Evolutionary conservation across 345 rosid genomes (phyloP).

Genomic region (Syzygium oleosum): DNA sequence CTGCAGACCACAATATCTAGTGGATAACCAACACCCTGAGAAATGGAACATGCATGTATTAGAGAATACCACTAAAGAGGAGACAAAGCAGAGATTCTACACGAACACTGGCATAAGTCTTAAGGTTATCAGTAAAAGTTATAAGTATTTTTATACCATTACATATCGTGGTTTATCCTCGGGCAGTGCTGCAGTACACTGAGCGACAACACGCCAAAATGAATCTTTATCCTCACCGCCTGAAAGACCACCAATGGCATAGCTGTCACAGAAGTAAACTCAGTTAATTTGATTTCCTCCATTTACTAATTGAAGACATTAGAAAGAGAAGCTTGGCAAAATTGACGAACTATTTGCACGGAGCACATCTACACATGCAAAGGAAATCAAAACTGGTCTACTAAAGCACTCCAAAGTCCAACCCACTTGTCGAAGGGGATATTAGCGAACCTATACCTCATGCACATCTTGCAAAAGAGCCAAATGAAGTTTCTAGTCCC

Average conservation of each 20-base stretch:
- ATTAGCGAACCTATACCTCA: neutral
- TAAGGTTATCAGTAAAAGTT: neutral
- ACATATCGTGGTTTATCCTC: slow-evolving; percentile 85
- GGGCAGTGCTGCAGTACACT: slow-evolving; percentile 68
- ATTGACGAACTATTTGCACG: neutral
- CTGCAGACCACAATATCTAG: slow-evolving; percentile 80
- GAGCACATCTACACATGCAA: neutral
- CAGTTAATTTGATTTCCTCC: neutral
- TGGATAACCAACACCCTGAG: slow-evolving; percentile 83
- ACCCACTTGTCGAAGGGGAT: neutral
- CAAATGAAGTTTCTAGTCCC: neutral
- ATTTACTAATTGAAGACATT: neutral
- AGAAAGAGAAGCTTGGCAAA: neutral
- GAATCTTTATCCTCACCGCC: slow-evolving; percentile 91
- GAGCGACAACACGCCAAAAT: slow-evolving; percentile 87
- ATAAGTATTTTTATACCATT: slow-evolving; percentile 28
- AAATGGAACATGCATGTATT: neutral
- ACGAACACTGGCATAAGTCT: neutral
- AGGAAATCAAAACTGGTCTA: neutral
- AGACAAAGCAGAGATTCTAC: neutral
- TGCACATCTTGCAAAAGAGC: neutral
- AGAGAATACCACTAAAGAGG: neutral
- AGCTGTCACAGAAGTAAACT: slow-evolving; percentile 41
- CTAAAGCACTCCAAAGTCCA: neutral
- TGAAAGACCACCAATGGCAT: slow-evolving; percentile 87